phyloP scores from a whole-genome alignment of 192 early-diverging fungal species.

The Dissophora ornata region DNA sequence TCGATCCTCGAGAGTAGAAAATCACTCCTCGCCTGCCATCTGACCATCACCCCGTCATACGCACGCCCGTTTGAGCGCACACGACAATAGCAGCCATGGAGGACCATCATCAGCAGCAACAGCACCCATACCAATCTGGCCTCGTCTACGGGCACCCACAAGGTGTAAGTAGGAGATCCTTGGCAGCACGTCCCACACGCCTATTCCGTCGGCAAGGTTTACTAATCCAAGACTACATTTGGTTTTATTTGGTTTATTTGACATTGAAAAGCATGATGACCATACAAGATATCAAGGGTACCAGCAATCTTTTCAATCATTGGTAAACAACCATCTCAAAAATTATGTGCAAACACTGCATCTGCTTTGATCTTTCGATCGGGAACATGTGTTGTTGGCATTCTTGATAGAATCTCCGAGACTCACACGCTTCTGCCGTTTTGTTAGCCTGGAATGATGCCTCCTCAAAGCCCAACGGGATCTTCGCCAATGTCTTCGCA shows the following conservation, averaged over 20 bases:
- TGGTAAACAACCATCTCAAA: constrained; percentile 26
- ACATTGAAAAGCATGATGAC: constrained; percentile 29
- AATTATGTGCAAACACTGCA: too few relatives aligned
- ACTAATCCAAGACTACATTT: neutral
- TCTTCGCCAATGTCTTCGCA: constrained; percentile 45
- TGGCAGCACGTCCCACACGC: too few relatives aligned
- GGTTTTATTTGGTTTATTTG: too few relatives aligned
- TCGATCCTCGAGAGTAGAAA: too few relatives aligned
- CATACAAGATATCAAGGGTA: constrained; percentile 50
- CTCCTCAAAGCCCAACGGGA: constrained; percentile 37
- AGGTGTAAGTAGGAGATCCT: constrained; percentile 26
- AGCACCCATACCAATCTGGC: constrained; percentile 33
- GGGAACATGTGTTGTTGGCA: too few relatives aligned
- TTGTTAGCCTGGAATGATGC: constrained; percentile 43
- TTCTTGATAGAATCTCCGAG: too few relatives aligned
- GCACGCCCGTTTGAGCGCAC: too few relatives aligned
- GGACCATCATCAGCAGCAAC: constrained; percentile 44
- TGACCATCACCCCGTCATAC: constrained; percentile 7
- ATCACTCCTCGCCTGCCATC: too few relatives aligned
- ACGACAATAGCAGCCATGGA: constrained; percentile 17
- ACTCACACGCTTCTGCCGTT: neutral
- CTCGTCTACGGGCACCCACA: constrained; percentile 37
- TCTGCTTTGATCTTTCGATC: too few relatives aligned
- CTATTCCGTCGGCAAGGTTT: too few relatives aligned
- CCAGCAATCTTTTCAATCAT: constrained; percentile 21